phyloP scores from a whole-genome alignment of 768 basidiomycete genomes.

The Leccinum subgranulosum region DNA sequence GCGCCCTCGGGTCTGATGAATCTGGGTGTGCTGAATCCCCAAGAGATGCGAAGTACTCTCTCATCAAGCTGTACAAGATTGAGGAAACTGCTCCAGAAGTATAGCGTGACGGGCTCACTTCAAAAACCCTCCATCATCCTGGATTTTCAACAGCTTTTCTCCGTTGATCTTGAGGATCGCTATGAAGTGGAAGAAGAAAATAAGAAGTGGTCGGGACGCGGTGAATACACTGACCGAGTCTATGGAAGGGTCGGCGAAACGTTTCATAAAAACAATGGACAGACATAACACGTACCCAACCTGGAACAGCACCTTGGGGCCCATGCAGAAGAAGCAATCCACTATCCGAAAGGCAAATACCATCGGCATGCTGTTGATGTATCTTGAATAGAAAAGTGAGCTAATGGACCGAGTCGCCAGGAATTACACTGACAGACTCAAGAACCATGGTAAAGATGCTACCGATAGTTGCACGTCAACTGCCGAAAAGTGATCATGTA shows the following conservation, averaged over 20 bases:
- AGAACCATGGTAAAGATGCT: conserved; percentile 96
- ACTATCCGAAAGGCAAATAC: conserved; percentile 97
- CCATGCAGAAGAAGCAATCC: conserved; percentile 99
- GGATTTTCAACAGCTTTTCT: conserved; percentile 84
- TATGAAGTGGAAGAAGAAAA: conserved; percentile 25
- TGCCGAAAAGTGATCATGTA: conserved; percentile 85
- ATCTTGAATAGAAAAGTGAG: conserved; percentile 41
- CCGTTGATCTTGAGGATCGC: conserved; percentile 99
- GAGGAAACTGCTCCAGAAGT: background rate
- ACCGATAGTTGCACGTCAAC: conserved; percentile 98
- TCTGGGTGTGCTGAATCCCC: conserved; percentile 93
- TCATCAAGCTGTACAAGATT: conserved; percentile 67
- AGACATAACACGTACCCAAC: conserved; percentile 62
- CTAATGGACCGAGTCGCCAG: conserved; percentile 5
- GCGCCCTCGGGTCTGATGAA: conserved; percentile 81
- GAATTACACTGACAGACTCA: conserved; percentile 74
- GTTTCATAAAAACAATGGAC: background rate
- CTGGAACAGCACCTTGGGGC: conserved; percentile 97
- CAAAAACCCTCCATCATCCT: conserved; percentile 96
- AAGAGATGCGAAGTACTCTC: conserved; percentile 90
- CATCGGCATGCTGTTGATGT: conserved; percentile 94
- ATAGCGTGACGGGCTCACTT: conserved; percentile 51
- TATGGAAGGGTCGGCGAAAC: conserved; percentile 26
- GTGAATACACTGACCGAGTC: conserved; percentile 48
- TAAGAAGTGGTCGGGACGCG: conserved; percentile 8